Conservation (phyloP, 192 early-diverging fungal genomes). For the Umbelopsis isabellina region DNA sequence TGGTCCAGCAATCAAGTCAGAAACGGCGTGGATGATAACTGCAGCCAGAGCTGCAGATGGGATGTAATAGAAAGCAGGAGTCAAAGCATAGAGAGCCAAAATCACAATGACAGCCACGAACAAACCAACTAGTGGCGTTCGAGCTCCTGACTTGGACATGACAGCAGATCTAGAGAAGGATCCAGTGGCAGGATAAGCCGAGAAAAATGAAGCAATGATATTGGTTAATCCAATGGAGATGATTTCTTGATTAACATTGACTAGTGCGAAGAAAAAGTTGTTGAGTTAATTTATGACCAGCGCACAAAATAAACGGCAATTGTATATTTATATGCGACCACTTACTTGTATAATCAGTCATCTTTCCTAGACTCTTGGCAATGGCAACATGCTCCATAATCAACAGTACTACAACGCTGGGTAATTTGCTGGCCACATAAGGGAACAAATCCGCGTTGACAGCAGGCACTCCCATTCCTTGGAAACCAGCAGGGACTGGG, state of each 20-base stretch:
- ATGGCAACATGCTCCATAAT: slow-evolving; percentile 94
- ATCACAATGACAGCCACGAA: slow-evolving; percentile 82
- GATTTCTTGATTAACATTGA: slow-evolving; percentile 83
- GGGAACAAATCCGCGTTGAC: slow-evolving; percentile 56
- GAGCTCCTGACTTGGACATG: slow-evolving; percentile 86
- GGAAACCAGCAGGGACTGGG: slow-evolving; percentile 74
- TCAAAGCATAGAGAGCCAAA: slow-evolving; percentile 79
- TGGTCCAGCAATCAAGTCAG: slow-evolving; percentile 73
- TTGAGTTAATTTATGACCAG: background rate
- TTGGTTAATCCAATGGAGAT: slow-evolving; percentile 91
- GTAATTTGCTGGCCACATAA: slow-evolving; percentile 53
- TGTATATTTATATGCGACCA: background rate
- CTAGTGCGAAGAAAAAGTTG: slow-evolving; percentile 6
- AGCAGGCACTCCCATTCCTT: slow-evolving; percentile 58
- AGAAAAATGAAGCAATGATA: slow-evolving; percentile 83
- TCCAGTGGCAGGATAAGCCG: slow-evolving; percentile 87
- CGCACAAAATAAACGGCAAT: background rate
- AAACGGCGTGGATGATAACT: slow-evolving; percentile 86
- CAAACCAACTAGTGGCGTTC: slow-evolving; percentile 78
- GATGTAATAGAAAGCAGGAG: slow-evolving; percentile 85
- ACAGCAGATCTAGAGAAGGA: slow-evolving; percentile 94
- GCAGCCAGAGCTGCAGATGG: slow-evolving; percentile 80
- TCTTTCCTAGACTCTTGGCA: slow-evolving; percentile 82
- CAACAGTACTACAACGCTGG: slow-evolving; percentile 70
- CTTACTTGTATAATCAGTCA: slow-evolving; percentile 83